Percentiles rank a stretch among this genome's conserved stretches.
These are phyloP conservation scores for Colletotrichum endophyticum DNA, from an alignment of 2,329 filamentous ascomycete genomes.

Conservation along the genomic window DNA sequence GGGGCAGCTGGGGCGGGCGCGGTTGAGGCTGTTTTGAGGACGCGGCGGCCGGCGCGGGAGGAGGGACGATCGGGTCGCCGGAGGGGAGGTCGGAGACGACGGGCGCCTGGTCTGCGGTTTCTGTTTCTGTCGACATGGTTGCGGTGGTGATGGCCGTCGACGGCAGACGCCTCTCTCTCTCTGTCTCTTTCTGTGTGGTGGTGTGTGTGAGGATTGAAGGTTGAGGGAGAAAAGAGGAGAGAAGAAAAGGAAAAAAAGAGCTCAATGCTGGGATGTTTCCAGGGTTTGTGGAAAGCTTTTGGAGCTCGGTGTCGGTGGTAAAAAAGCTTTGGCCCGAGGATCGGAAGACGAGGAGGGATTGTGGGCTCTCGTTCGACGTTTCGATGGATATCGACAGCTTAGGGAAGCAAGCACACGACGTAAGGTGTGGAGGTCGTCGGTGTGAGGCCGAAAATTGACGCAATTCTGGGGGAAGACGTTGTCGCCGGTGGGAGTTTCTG, in stretches of 20 bases:
- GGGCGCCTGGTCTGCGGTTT: constrained; percentile 19
- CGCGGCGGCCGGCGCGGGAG: constrained; percentile 4
- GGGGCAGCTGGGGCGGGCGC: constrained; percentile 25
- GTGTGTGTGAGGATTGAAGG: neutral
- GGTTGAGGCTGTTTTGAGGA: neutral
- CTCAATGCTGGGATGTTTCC: neutral
- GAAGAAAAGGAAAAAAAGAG: neutral
- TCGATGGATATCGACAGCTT: constrained; percentile 2
- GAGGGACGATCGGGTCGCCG: constrained; percentile 38
- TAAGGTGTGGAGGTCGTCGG: neutral
- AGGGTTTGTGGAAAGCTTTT: neutral
- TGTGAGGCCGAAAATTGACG: neutral
- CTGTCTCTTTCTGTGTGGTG: neutral
- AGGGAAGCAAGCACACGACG: neutral
- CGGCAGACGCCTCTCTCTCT: neutral
- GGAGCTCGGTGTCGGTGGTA: constrained; percentile 4
- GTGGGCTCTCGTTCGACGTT: constrained; percentile 11
- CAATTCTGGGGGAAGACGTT: neutral
- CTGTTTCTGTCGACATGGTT: constrained; percentile 20
- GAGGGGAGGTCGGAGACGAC: constrained; percentile 38
- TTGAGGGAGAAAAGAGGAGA: neutral
- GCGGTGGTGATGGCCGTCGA: neutral
- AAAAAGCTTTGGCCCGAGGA: constrained; percentile 18
- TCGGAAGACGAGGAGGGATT: constrained; percentile 7
- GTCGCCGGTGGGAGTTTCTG: neutral